These are phyloP conservation scores for Sarcomyxa edulis DNA, from an alignment of 768 basidiomycete genomes.

Conservation along the genomic window DNA sequence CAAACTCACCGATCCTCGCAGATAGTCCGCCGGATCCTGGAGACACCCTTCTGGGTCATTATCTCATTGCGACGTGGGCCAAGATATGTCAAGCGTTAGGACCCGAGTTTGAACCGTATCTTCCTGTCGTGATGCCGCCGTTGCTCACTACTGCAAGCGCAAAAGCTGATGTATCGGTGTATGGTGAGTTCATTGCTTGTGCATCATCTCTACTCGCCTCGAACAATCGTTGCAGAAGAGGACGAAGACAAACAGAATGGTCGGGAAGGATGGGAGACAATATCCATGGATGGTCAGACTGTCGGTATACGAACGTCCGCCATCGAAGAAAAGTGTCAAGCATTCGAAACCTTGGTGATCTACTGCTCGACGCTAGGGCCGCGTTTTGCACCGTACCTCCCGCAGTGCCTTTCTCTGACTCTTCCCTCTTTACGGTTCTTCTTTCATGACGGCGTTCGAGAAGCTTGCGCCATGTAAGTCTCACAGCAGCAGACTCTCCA, in stretches of 20 bases:
- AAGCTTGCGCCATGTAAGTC: conserved; percentile 69
- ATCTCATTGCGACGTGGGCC: conserved; percentile 84
- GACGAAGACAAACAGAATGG: conserved; percentile 50
- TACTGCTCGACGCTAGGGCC: conserved; percentile 66
- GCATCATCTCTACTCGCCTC: background rate
- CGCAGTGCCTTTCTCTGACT: conserved; percentile 66
- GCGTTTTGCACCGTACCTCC: conserved; percentile 67
- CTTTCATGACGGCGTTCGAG: conserved; percentile 82
- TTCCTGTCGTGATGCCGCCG: conserved; percentile 79
- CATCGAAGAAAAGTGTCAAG: conserved; percentile 85
- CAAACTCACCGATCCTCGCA: conserved; percentile 16
- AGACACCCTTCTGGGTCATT: conserved; percentile 69
- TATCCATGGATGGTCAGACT: conserved; percentile 71
- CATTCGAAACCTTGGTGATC: conserved; percentile 82
- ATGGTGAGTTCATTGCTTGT: conserved; percentile 37
- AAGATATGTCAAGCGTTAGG: conserved; percentile 85
- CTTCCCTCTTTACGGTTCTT: conserved; percentile 69
- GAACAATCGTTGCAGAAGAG: conserved; percentile 32
- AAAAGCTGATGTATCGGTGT: conserved; percentile 76
- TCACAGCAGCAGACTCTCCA: too few species aligned
- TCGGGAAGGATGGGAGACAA: conserved; percentile 74
- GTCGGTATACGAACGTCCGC: conserved; percentile 75
- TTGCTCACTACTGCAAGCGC: conserved; percentile 69
- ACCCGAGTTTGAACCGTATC: conserved; percentile 80
- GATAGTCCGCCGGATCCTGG: conserved; percentile 64